Base-by-base conservation (phyloP, 1,284 basidiomycete species). In the Ceratobasidium sp. region DNA sequence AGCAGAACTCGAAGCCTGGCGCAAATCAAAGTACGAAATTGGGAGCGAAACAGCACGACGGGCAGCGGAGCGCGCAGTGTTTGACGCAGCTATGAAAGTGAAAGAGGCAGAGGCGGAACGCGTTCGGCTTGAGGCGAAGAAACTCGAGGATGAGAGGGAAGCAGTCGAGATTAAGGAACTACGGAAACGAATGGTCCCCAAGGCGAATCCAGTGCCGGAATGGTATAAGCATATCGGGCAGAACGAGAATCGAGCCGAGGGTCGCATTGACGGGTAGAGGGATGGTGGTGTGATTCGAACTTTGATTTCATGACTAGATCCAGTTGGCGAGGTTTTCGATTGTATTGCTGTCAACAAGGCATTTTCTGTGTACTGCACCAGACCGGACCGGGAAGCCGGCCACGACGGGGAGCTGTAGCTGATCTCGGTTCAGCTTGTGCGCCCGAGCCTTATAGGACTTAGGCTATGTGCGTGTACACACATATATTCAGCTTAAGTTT, bases 71-170 rank as follows among this genome's bases (percentile, higher is more conserved):
- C 60, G 73, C n/a, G 73, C 73, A 8, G 73, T 75, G 20, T 75
- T 75, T 48, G 73, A 75, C 30, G 73, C 73, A 23, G 73, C 73
- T 38, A 54, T 75, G 62, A 75, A 46, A 27, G 73, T 75, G 27
- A 75, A 75, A 23, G 73, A 75, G 46, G 73, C 73, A 6, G 73
- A 75, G 41, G 62, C 73, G 8, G 73, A 75, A 55, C 60, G 73
- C 2, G 20, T 65, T 46, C 73, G 73, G 14, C 35, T 65, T 35
- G 73, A 75, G 38, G 59, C 48, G 38, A 65, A 38, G 60, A 35
- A 48, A 33, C 35, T 75, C 16, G 60, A 52, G 23, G 62, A 52
- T 10, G 73, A 75, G 73, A 64, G 35, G 35, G 73, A 75, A 27
- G 73, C 73, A 23, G 27, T 27, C 27, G 73, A 75, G 73, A 65